Evolutionary conservation across 73 alveolate species (phyloP).

Genomic region (Paramecium sexaurelia): DNA sequence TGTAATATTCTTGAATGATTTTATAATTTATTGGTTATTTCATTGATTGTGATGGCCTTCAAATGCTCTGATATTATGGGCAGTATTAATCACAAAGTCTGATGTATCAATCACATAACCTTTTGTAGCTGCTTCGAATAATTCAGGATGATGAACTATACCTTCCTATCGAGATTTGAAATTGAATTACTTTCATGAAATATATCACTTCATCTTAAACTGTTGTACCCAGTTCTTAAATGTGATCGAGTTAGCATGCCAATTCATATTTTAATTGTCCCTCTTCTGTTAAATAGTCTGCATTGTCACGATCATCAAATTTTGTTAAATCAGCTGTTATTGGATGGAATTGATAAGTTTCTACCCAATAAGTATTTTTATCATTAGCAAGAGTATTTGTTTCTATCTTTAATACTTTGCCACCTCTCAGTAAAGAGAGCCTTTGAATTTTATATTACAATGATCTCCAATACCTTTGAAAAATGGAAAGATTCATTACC

Average conservation of each 20-base stretch:
- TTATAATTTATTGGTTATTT: background rate
- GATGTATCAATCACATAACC: conserved; percentile 92
- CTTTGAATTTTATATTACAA: conserved; percentile 83
- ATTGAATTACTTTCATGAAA: conserved; percentile 75
- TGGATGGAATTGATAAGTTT: conserved; percentile 82
- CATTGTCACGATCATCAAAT: conserved; percentile 80
- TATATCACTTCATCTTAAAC: conserved; percentile 84
- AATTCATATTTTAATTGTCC: conserved; percentile 86
- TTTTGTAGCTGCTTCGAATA: conserved; percentile 82
- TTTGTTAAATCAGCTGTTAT: conserved; percentile 77
- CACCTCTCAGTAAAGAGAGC: conserved; percentile 87
- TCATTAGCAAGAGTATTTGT: conserved; percentile 82
- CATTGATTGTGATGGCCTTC: conserved; percentile 88
- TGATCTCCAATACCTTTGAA: conserved; percentile 74
- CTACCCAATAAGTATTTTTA: conserved; percentile 84
- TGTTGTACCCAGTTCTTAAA: conserved; percentile 83
- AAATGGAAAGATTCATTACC: conserved; percentile 17
- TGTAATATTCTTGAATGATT: background rate
- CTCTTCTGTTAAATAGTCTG: conserved; percentile 76
- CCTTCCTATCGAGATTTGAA: conserved; percentile 75
- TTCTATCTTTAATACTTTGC: conserved; percentile 80
- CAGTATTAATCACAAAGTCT: conserved; percentile 89
- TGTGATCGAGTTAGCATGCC: conserved; percentile 85
- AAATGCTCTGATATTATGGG: conserved; percentile 82
- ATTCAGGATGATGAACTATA: conserved; percentile 89